Percentiles rank a stretch among this genome's conserved stretches.
phyloP scores from a whole-genome alignment of 805 yeast genomes.

The Starmerella sirachaensis region DNA sequence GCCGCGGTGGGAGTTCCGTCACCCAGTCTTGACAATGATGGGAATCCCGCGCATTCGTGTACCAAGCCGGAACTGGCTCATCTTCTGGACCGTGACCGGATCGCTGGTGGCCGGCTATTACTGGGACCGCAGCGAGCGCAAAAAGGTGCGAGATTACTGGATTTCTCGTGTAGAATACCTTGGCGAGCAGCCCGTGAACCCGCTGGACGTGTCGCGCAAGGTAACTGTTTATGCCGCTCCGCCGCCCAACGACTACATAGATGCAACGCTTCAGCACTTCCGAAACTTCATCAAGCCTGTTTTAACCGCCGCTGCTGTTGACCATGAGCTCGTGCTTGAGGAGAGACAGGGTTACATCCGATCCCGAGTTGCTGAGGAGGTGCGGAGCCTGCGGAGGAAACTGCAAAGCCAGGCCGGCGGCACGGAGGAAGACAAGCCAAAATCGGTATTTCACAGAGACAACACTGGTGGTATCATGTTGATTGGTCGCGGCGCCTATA shows the following conservation, averaged over 20 bases:
- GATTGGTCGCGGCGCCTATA: slow-evolving; percentile 90
- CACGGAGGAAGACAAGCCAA: slow-evolving; percentile 23
- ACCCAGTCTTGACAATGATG: slow-evolving; percentile 76
- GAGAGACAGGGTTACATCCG: slow-evolving; percentile 90
- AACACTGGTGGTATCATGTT: slow-evolving; percentile 74
- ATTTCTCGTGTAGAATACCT: slow-evolving; percentile 45
- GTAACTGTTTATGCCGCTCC: slow-evolving; percentile 81
- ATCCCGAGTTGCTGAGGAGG: slow-evolving; percentile 63
- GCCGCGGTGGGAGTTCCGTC: slow-evolving; percentile 21
- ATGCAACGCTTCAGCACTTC: slow-evolving; percentile 59
- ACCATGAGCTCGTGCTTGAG: slow-evolving; percentile 55
- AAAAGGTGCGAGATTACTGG: slow-evolving; percentile 50
- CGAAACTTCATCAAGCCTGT: slow-evolving; percentile 76
- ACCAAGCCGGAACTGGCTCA: slow-evolving; percentile 89
- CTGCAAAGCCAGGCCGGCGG: slow-evolving; percentile 14
- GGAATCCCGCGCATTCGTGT: slow-evolving; percentile 67
- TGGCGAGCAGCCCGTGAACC: slow-evolving; percentile 37
- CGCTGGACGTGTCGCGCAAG: slow-evolving; percentile 54
- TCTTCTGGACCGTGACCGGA: slow-evolving; percentile 66
- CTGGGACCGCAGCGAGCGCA: slow-evolving; percentile 69
- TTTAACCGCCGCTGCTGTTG: slow-evolving; percentile 70
- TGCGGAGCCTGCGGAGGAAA: slow-evolving; percentile 54
- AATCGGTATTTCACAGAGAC: slow-evolving; percentile 29
- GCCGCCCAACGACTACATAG: slow-evolving; percentile 88
- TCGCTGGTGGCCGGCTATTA: slow-evolving; percentile 59